A percentile compares a stretch with the other conserved stretches of the same genome.
Evolutionary conservation across 2,329 filamentous ascomycete genomes (phyloP).

Genomic region (Pyricularia sp.): DNA sequence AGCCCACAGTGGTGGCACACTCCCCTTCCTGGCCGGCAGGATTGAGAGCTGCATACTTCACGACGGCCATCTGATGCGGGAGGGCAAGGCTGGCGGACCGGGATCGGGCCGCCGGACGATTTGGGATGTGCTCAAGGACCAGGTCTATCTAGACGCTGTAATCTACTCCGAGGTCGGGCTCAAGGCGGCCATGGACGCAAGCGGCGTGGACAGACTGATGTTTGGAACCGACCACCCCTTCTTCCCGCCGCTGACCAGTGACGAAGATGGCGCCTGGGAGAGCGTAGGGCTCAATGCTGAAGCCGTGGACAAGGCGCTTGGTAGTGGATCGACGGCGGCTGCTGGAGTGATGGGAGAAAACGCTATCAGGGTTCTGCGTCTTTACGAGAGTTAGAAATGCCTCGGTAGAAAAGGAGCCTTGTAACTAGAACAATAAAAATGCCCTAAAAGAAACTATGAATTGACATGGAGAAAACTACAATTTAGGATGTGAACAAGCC

Average conservation of each 20-base stretch:
- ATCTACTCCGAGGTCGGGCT: constrained; percentile 70
- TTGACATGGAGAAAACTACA: not conserved
- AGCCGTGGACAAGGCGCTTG: constrained; percentile 25
- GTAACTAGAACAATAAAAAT: not conserved
- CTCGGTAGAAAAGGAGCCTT: not conserved
- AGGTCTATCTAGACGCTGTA: constrained; percentile 83
- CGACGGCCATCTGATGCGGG: constrained; percentile 63
- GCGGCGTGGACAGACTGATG: constrained; percentile 54
- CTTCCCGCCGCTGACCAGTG: constrained; percentile 62
- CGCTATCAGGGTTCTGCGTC: constrained; percentile 11
- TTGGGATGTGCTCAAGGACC: constrained; percentile 53
- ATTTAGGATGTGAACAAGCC: not conserved
- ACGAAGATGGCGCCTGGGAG: constrained; percentile 57
- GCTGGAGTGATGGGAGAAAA: constrained; percentile 14
- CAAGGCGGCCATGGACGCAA: constrained; percentile 59
- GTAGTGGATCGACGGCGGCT: constrained; percentile 8
- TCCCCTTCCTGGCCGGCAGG: constrained; percentile 80
- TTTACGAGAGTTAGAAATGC: constrained; percentile 6
- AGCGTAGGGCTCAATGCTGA: constrained; percentile 50
- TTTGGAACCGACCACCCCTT: constrained; percentile 82
- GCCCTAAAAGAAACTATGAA: not conserved
- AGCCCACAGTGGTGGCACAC: constrained; percentile 79
- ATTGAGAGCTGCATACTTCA: constrained; percentile 84
- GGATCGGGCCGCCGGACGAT: constrained; percentile 33
- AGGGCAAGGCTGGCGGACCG: constrained; percentile 39